A percentile compares a stretch with the other conserved stretches of the same genome.
Evolutionary conservation across 768 basidiomycete species (phyloP).

Genomic region (Chalciporus sphaerocephalus): DNA sequence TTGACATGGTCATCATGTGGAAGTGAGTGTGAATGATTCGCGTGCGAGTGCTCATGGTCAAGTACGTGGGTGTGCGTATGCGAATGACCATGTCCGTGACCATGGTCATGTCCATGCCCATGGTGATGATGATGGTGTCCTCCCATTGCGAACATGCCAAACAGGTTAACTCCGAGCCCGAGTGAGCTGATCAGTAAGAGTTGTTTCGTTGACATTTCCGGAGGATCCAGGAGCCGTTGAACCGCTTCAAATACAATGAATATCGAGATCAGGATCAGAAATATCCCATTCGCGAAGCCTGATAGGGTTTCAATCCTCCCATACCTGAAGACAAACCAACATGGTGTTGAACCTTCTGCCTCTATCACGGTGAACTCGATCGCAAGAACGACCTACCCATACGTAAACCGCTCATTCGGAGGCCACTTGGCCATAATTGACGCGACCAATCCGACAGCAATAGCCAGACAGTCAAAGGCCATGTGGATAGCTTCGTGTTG

Average conservation of each 20-base stretch:
- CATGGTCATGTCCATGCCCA: conserved; percentile 13
- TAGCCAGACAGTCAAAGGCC: conserved; percentile 98
- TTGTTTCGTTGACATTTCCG: conserved; percentile 96
- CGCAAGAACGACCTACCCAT: conserved; percentile 57
- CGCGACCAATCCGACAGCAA: conserved; percentile 91
- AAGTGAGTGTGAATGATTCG: conserved; percentile 31
- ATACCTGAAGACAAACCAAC: conserved; percentile 50
- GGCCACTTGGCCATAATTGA: conserved; percentile 99
- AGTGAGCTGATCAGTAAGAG: conserved; percentile 83
- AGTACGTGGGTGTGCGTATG: conserved; percentile 37
- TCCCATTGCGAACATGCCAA: conserved; percentile 99
- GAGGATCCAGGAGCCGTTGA: conserved; percentile 88
- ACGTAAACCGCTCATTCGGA: conserved; percentile 90
- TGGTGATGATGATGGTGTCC: conserved; percentile 78
- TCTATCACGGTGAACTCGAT: background rate
- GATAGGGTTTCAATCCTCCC: conserved; percentile 95
- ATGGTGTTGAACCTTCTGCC: background rate
- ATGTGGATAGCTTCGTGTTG: conserved; percentile 86
- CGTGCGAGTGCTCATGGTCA: conserved; percentile 34
- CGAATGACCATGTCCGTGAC: conserved; percentile 53
- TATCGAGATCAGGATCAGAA: conserved; percentile 88
- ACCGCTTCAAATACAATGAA: conserved; percentile 99
- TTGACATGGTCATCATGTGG: conserved; percentile 27
- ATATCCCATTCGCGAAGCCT: conserved; percentile 97
- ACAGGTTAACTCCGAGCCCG: conserved; percentile 90